Evolutionary conservation across 257 asterid genomes (phyloP), one percentile per base, ranked within the genome.

Genomic region (Scutellaria barbata): DNA sequence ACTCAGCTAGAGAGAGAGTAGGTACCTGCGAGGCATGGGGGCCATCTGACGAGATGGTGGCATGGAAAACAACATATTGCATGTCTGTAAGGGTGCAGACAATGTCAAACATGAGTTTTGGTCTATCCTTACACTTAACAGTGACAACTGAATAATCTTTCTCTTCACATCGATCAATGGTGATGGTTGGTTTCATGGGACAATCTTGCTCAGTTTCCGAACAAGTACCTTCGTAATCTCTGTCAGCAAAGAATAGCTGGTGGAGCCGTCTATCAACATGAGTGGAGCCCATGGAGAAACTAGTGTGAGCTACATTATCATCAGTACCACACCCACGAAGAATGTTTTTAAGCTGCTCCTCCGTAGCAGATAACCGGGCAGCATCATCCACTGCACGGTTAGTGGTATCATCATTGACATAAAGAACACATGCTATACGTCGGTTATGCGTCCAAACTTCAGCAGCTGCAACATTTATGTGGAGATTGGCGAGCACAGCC

Each of bases 31-130:
- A 84, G 74, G 99, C 97, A 25, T 73, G 79, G n/a, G 96, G 99
- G 35, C 95, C 90, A 11, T 88, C 92, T 0, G 99, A 94, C 57
- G 90, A 84, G 71, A 94, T 84, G 6, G 90, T 83, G 55, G 98
- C 98, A 73, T 93, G 98, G 65, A 93, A 93, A 71, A 93, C 98
- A 9, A 89, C 88, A 56, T 86, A 93, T 74, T 90, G 87, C 97
- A 94, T 86, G 65, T 94, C 99, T 2, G 97, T 94, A 22, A 94
- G 96, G 14, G 99, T 94, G 87, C 96, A 94, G 76, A 94, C 99
- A 9, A 94, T 94, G 71, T 94, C 99, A 69, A 91, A 91, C 99
- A 94, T 86, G 74, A 94, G 97, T 74, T 94, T 94, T 10, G 99
- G 78, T 71, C 97, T 83, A 76, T 94, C 99, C 73, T 81, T 94